Conservation (phyloP, 129 eudicot genomes). For the Mikania micrantha region DNA sequence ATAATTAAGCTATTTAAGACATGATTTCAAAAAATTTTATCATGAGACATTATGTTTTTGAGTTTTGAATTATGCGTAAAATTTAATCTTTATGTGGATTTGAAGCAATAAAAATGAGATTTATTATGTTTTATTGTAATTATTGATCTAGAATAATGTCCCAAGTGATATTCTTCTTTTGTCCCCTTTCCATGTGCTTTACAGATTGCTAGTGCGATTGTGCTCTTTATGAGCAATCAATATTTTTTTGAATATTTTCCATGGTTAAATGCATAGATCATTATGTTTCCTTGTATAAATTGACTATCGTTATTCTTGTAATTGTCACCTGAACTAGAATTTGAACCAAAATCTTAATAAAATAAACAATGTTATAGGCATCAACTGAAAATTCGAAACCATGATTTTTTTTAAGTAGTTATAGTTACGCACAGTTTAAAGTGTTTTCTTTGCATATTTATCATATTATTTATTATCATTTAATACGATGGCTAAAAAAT, state of each 20-base stretch:
- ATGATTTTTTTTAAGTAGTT: no score
- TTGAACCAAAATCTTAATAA: no score
- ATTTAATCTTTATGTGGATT: background rate
- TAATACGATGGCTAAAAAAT: no score
- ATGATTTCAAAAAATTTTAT: background rate
- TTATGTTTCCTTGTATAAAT: background rate
- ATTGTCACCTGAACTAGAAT: no score
- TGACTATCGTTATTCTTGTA: no score
- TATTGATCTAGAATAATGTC: conserved; percentile 27
- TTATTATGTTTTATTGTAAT: conserved; percentile 23
- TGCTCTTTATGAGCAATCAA: conserved; percentile 20
- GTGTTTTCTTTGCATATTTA: no score
- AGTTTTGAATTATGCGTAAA: background rate
- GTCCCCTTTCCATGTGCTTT: conserved; percentile 22
- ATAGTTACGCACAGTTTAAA: no score
- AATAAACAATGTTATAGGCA: no score
- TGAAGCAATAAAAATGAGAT: conserved; percentile 13
- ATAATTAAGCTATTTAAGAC: background rate
- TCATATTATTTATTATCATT: no score
- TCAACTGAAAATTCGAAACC: background rate
- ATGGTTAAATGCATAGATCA: conserved; percentile 5
- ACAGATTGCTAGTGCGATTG: conserved; percentile 28
- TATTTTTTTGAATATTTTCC: conserved; percentile 16
- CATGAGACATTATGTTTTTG: background rate
- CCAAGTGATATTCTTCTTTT: conserved; percentile 20